Percentiles rank a stretch among this genome's conserved stretches.
These are phyloP conservation scores for Kuraishia piskuri DNA, from an alignment of 805 yeast genomes.

Conservation along the genomic window DNA sequence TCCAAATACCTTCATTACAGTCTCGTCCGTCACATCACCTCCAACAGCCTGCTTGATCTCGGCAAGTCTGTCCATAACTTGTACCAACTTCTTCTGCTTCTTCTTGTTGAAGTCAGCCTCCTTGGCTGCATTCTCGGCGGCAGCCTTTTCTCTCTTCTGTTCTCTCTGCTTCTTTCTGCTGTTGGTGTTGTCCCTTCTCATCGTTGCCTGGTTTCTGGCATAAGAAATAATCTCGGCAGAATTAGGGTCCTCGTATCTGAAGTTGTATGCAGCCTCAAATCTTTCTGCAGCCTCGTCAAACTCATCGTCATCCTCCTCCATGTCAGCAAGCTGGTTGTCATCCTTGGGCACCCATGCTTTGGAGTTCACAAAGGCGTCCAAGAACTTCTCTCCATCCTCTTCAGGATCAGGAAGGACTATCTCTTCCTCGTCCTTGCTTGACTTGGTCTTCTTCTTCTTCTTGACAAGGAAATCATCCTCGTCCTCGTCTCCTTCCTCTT, in stretches of 20 bases:
- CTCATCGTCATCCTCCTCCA: conserved; percentile 69
- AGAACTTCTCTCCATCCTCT: conserved; percentile 56
- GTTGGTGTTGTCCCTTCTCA: conserved; percentile 71
- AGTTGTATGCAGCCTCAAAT: conserved; percentile 89
- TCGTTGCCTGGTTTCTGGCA: conserved; percentile 90
- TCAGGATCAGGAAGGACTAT: conserved; percentile 59
- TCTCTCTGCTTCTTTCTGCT: conserved; percentile 80
- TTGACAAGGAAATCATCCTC: conserved; percentile 44
- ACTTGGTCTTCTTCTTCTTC: conserved; percentile 42
- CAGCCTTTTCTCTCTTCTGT: conserved; percentile 46
- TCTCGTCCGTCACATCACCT: conserved; percentile 48
- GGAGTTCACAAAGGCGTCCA: conserved; percentile 60
- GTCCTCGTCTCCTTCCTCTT: conserved; percentile 33
- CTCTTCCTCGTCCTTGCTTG: conserved; percentile 12
- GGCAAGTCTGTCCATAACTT: conserved; percentile 62
- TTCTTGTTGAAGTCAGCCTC: conserved; percentile 59
- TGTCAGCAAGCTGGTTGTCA: conserved; percentile 27
- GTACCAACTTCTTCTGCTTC: conserved; percentile 68
- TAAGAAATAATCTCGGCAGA: conserved; percentile 88
- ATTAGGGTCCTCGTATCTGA: conserved; percentile 88
- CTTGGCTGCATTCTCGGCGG: conserved; percentile 41
- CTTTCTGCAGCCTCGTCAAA: conserved; percentile 89
- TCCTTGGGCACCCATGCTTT: conserved; percentile 91
- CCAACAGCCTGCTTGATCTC: conserved; percentile 65
- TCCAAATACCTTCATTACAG: conserved; percentile 58